Base-by-base conservation (phyloP, 371 early-diverging fungal species). In the Syncephalastrum monosporum region DNA sequence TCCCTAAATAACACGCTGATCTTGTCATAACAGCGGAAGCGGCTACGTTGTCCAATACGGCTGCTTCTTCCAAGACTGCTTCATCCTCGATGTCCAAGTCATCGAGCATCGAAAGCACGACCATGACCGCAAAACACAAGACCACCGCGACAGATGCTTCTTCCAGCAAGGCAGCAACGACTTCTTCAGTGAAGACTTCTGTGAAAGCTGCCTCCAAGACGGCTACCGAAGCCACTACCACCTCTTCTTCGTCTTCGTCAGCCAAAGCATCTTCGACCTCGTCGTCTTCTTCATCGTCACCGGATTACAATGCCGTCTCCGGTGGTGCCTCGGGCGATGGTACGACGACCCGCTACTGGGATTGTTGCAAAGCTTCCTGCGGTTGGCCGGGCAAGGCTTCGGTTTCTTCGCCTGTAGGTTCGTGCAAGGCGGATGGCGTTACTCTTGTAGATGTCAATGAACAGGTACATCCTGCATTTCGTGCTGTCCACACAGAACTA, bases 311-410 rank as follows among this genome's bases (percentile, higher is more conserved):
- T 41, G n/a, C 52, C n/a, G 48, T 68, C 25, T 49, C 59, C 25
- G 61, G 60, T 19, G 74, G 74, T 33, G 27, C 38, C 5, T 65
- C 68, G n/a, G 74, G 74, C 17, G 27, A 6, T 33, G 78, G 74
- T 42, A 56, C 56, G 12, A 76, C 76, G 0, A 78, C 78, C 7
- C 71, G 71, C 25, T 78, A 78, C 54, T 78, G 78, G 74, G 79
- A 78, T 56, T 78, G 79, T 47, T 78, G 79, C 72, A 78, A 78
- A 29, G 50, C 77, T 14, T 74, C 75, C 17, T 75, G 79, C 42
- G 63, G 69, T 42, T 76, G 77, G 77, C 53, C 60, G 3, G 71
- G 63, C 7, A 78, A 77, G 47, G 69, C 71, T 5, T 25, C 51
- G 41, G 74, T 74, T 10, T 42, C 60, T 13, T 48, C 52, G 12